Conservation (phyloP, 306 rosid genomes). For the Parietaria judaica region DNA sequence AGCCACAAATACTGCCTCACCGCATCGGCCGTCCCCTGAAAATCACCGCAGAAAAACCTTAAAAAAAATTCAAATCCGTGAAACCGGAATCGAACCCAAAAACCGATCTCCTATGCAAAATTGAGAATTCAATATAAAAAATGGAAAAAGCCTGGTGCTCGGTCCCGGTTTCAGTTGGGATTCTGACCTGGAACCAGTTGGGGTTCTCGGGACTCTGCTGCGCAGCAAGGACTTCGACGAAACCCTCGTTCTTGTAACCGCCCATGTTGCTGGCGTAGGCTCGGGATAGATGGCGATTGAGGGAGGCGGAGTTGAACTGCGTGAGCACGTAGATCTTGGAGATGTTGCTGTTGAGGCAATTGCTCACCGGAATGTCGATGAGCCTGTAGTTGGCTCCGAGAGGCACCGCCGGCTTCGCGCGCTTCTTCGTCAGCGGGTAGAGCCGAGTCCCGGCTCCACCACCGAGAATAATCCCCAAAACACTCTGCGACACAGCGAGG, state of each 20-base stretch:
- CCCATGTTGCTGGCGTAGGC: slow-evolving; percentile 97
- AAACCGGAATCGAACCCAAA: neutral
- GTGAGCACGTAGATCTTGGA: slow-evolving; percentile 96
- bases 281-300: slow-evolving; percentile 93
- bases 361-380: slow-evolving; percentile 95
- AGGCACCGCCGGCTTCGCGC: slow-evolving; percentile 98
- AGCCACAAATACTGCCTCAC: slow-evolving; percentile 96
- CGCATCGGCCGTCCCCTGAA: slow-evolving; percentile 94
- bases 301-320: slow-evolving; percentile 93
- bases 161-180: too few relatives aligned
- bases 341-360: slow-evolving; percentile 85
- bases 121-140: too few relatives aligned
- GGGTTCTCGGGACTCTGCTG: slow-evolving; percentile 99
- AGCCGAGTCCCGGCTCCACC: slow-evolving; percentile 98
- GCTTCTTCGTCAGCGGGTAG: slow-evolving; percentile 90
- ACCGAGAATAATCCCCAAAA: slow-evolving; percentile 83
- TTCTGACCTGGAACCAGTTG: slow-evolving; percentile 87
- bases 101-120: neutral
- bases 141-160: too few relatives aligned
- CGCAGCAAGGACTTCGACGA: slow-evolving; percentile 97
- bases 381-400: slow-evolving; percentile 95
- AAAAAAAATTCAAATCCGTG: neutral
- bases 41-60: slow-evolving; percentile 1
- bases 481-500: slow-evolving; percentile 49
- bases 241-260: slow-evolving; percentile 92